Percentiles rank a stretch among this genome's conserved stretches.
These are phyloP conservation scores for Naganishia antarctica DNA, from an alignment of 768 basidiomycete genomes.

Conservation along the genomic window DNA sequence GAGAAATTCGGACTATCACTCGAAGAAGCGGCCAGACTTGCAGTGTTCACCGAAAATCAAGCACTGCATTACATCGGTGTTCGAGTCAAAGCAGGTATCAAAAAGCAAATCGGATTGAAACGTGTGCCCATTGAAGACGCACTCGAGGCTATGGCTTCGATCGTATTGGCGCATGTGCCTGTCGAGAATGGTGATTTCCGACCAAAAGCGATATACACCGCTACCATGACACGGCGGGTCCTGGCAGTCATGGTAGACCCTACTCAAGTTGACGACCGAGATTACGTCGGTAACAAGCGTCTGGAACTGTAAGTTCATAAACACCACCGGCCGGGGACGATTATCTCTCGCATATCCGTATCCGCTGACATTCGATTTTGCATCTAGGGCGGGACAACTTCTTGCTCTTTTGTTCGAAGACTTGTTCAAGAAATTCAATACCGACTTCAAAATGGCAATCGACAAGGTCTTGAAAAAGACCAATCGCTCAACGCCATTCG, in stretches of 20 bases:
- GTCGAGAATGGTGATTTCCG: constrained; percentile 82
- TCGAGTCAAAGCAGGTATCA: constrained; percentile 75
- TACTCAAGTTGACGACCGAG: constrained; percentile 94
- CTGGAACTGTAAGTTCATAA: constrained; percentile 81
- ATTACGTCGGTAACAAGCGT: constrained; percentile 98
- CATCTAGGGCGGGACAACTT: constrained; percentile 82
- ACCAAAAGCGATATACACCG: constrained; percentile 92
- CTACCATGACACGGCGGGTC: constrained; percentile 93
- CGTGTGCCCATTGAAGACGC: constrained; percentile 85
- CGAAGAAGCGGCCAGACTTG: constrained; percentile 65
- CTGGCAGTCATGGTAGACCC: constrained; percentile 95
- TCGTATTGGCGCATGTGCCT: constrained; percentile 92
- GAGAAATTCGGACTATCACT: constrained; percentile 80
- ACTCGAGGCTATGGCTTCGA: constrained; percentile 90
- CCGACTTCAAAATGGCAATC: constrained; percentile 87
- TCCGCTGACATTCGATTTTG: not conserved
- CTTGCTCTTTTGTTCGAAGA: constrained; percentile 95
- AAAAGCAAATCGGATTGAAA: constrained; percentile 49
- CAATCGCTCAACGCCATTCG: constrained; percentile 87
- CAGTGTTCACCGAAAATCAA: constrained; percentile 82
- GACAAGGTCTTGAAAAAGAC: constrained; percentile 97
- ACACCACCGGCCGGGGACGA: not conserved
- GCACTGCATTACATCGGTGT: constrained; percentile 90
- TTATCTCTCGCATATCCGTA: constrained; percentile 25
- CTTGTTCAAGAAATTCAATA: constrained; percentile 96